Percentiles rank a stretch among this genome's conserved stretches.
These are phyloP conservation scores for Aspergillus indologenus DNA, from an alignment of 495 filamentous ascomycete genomes.

Conservation along the genomic window DNA sequence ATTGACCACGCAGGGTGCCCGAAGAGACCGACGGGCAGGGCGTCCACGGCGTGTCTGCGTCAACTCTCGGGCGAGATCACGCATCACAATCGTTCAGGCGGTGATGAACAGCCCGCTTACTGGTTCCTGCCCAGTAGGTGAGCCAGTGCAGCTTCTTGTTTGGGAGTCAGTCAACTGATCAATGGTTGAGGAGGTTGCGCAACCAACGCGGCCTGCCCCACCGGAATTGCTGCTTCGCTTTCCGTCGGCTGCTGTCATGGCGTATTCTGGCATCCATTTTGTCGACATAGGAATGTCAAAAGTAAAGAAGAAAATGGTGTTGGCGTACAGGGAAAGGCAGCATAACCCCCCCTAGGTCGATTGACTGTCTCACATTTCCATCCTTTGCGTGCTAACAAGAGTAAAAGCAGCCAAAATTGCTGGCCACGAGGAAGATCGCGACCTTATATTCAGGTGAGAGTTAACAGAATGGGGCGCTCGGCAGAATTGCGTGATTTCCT, in stretches of 20 bases:
- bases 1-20: not conserved
- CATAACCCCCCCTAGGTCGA: not conserved
- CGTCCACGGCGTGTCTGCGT: no score
- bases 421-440: slow-evolving; percentile 18
- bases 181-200: slow-evolving; percentile 14
- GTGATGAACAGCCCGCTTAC: no score
- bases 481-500: slow-evolving; percentile 42
- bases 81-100: not conserved
- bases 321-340: not conserved
- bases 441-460: slow-evolving; percentile 30
- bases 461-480: slow-evolving; percentile 30
- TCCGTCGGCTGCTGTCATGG: slow-evolving; percentile 19
- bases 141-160: no score
- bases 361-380: not conserved
- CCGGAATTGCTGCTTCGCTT: slow-evolving; percentile 12
- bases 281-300: not conserved
- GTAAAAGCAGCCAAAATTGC: slow-evolving; percentile 7
- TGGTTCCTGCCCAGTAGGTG: no score
- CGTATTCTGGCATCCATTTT: slow-evolving; percentile 1
- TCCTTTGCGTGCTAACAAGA: slow-evolving; percentile 2
- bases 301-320: not conserved
- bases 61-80: not conserved
- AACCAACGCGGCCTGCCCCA: slow-evolving; percentile 18
- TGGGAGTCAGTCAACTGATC: not conserved
- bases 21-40: not conserved